Evolutionary conservation across 768 basidiomycete genomes (phyloP).

Genomic region (Suillus brevipes): DNA sequence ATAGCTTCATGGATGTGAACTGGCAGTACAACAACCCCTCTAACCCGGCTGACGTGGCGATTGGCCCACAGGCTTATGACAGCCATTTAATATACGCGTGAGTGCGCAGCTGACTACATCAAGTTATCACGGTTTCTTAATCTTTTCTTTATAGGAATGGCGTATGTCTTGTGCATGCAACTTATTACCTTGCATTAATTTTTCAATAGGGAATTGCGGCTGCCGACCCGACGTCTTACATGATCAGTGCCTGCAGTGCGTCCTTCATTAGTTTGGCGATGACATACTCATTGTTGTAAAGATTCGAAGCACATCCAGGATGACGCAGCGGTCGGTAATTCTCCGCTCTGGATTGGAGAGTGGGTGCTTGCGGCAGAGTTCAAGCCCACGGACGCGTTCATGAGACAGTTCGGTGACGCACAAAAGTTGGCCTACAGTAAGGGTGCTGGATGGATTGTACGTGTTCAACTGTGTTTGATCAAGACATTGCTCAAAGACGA

Average conservation of each 20-base stretch:
- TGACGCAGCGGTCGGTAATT: slow-evolving; percentile 45
- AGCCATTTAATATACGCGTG: slow-evolving; percentile 79
- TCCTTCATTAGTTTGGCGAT: neutral
- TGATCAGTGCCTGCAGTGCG: slow-evolving; percentile 33
- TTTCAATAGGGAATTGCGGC: slow-evolving; percentile 68
- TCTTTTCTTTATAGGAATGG: slow-evolving; percentile 48
- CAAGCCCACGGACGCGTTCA: slow-evolving; percentile 46
- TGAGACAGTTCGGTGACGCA: slow-evolving; percentile 56
- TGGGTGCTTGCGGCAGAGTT: slow-evolving; percentile 63
- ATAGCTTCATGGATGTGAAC: slow-evolving; percentile 45
- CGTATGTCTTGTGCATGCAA: slow-evolving; percentile 35
- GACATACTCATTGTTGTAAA: slow-evolving; percentile 23
- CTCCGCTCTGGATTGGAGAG: slow-evolving; percentile 29
- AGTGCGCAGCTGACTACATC: slow-evolving; percentile 22
- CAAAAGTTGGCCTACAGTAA: no score
- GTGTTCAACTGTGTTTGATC: no score
- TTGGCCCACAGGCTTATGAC: slow-evolving; percentile 48
- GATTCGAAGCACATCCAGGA: slow-evolving; percentile 58
- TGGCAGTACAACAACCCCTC: no score
- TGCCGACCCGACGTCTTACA: slow-evolving; percentile 61
- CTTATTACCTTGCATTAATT: neutral
- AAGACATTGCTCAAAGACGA: slow-evolving; percentile 21
- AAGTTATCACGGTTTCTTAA: neutral
- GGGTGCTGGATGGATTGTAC: no score
- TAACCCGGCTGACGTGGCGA: no score